Base-by-base conservation (phyloP, 352 stramenopile genomes). In the Albugo candida region DNA sequence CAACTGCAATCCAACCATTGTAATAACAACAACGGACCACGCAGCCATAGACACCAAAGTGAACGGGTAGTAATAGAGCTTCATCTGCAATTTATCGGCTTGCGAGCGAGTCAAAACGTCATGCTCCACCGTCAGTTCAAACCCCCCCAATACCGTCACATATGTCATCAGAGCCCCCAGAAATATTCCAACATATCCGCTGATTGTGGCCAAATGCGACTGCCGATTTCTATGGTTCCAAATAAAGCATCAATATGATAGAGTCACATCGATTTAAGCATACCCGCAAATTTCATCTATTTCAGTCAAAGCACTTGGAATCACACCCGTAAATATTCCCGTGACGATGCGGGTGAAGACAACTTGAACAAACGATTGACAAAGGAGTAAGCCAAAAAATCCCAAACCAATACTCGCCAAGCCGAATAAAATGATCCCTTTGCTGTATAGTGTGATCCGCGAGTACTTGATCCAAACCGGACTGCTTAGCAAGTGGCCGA, bases 241-340 rank as follows among this genome's bases (percentile, higher is more conserved):
- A 11, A 36, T 12, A 6, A 47, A 19, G 36, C 18, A 58, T 16
- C 19, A 41, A 14, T 41, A 49, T 5, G n/a, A 31, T 18, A 53
- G 5, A 19, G 40, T 11, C 1, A 38, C 13, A 45, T 16, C 0
- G 39, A 13, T 13, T 31, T 31, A 31, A 8, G 24, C 24, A 36
- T 55, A 70, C 61, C 73, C 74, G 52, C 75, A 87, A 37, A 87
- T 84, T 31, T 80, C 82, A 54, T 87, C 75, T 18, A 84, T 83
- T 52, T 87, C 71, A 39, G 84, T 83, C 14, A 82, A 57, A 27
- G 75, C 71, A 36, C 84, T 70, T 3, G 75, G 72, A 13, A 78
- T 52, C 14, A 84, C 75, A 18, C 75, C 75, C 37, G 71, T 87
- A 44, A 80, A 80, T 5, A 87, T 56, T 1, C 75, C 75, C 2